Evolutionary conservation across 805 yeast species (phyloP).

Genomic region (Starmera pachycereana): DNA sequence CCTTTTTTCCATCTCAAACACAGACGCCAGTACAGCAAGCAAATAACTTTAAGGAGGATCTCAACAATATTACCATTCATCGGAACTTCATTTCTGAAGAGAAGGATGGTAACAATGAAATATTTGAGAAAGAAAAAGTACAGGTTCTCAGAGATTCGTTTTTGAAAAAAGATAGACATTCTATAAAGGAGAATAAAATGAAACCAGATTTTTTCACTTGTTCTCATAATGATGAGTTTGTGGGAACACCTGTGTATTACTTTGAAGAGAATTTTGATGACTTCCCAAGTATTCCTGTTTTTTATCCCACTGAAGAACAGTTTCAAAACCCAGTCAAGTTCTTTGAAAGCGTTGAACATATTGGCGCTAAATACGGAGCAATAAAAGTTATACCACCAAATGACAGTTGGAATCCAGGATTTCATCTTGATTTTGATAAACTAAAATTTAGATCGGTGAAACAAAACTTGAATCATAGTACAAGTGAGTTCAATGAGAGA

Average conservation of each 20-base stretch:
- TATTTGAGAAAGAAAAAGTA: too few relatives aligned
- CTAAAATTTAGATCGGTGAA: conserved; percentile 43
- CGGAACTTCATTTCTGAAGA: too few relatives aligned
- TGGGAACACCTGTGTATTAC: too few relatives aligned
- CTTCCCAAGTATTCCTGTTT: conserved; percentile 27
- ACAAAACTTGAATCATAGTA: conserved; percentile 34
- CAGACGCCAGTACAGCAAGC: too few relatives aligned
- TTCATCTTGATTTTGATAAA: conserved; percentile 31
- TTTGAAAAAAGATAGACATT: not conserved
- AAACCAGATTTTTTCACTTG: too few relatives aligned
- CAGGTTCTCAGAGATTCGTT: too few relatives aligned
- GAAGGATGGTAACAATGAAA: too few relatives aligned
- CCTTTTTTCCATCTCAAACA: too few relatives aligned
- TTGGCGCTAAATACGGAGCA: conserved; percentile 52
- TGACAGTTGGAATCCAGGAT: conserved; percentile 22
- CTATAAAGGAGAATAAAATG: not conserved
- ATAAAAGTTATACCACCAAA: conserved; percentile 52
- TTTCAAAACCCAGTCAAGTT: conserved; percentile 47
- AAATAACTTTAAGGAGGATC: too few relatives aligned
- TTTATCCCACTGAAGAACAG: conserved; percentile 37
- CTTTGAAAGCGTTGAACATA: conserved; percentile 32
- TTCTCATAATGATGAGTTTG: too few relatives aligned
- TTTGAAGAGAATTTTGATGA: not conserved
- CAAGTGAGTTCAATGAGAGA: conserved; percentile 30
- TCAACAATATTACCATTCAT: too few relatives aligned